Evolutionary conservation across 1,284 basidiomycete species (phyloP).

Genomic region (Clitocybe nebularis): DNA sequence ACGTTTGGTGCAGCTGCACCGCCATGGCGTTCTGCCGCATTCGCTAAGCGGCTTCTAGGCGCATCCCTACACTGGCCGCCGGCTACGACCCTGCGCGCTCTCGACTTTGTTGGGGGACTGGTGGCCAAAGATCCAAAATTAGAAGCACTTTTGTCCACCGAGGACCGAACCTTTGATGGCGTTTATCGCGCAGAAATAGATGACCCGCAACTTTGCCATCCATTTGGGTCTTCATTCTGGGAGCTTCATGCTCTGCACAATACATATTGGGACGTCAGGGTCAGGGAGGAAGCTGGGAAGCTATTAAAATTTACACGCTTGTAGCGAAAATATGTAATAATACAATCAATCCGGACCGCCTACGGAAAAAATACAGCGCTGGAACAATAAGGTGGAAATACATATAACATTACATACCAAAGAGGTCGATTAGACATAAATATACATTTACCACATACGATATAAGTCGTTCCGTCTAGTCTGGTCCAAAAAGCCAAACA

Average conservation of each 20-base stretch:
- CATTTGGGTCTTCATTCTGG: slow-evolving; percentile 70
- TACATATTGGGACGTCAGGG: slow-evolving; percentile 58
- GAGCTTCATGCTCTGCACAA: slow-evolving; percentile 58
- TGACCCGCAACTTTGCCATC: slow-evolving; percentile 79
- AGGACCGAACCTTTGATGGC: slow-evolving; percentile 81
- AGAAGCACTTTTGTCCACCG: slow-evolving; percentile 80
- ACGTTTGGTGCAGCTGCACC: slow-evolving; percentile 54
- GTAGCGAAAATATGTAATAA: slow-evolving; percentile 5
- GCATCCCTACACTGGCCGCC: slow-evolving; percentile 81
- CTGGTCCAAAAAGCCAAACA: slow-evolving; percentile 1
- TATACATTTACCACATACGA: background rate
- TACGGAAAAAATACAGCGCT: too few relatives aligned
- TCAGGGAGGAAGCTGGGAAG: slow-evolving; percentile 53
- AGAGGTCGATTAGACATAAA: too few relatives aligned
- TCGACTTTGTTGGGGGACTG: slow-evolving; percentile 72
- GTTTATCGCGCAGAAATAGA: slow-evolving; percentile 79
- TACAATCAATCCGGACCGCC: too few relatives aligned
- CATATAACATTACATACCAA: too few relatives aligned
- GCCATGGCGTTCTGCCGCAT: slow-evolving; percentile 82
- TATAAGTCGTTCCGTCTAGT: background rate
- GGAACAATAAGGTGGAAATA: too few relatives aligned
- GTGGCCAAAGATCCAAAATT: slow-evolving; percentile 77
- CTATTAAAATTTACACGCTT: slow-evolving; percentile 38
- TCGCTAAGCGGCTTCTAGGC: slow-evolving; percentile 85
- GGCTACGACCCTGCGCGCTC: slow-evolving; percentile 54